These are phyloP conservation scores for Polygonum maritimum DNA, from an alignment of 148 eudicot species.

Conservation along the genomic window DNA sequence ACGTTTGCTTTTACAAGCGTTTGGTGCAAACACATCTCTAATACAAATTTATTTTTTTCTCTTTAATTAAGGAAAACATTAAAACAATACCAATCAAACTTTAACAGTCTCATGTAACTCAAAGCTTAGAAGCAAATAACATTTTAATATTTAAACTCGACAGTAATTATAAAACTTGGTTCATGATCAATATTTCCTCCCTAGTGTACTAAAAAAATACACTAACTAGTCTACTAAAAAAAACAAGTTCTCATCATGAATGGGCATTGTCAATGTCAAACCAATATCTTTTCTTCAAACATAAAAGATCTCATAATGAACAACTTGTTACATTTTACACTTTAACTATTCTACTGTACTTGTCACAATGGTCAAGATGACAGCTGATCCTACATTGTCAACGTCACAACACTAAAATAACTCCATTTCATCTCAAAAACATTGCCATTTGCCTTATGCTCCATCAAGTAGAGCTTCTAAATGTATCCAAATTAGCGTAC, in stretches of 20 bases:
- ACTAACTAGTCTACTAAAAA: background rate
- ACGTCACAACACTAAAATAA: background rate
- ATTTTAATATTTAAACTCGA: background rate
- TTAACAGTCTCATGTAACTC: background rate
- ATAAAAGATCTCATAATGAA: background rate
- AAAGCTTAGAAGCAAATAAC: background rate
- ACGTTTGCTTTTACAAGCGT: no score
- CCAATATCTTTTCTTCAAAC: background rate
- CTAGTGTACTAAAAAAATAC: background rate
- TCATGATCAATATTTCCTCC: background rate
- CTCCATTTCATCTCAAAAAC: background rate
- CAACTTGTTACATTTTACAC: background rate
- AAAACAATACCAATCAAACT: no score
- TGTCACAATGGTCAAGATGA: background rate
- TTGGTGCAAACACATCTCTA: no score
- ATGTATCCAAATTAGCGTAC: background rate
- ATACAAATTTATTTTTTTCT: no score
- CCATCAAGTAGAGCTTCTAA: background rate
- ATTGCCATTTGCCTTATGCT: background rate
- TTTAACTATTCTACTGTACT: background rate
- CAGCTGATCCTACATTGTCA: background rate
- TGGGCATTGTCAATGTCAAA: background rate
- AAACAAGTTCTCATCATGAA: background rate
- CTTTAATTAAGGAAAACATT: no score
- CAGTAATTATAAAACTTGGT: background rate